Conservation (phyloP, 805 yeast genomes). For the Metschnikowia matae region DNA sequence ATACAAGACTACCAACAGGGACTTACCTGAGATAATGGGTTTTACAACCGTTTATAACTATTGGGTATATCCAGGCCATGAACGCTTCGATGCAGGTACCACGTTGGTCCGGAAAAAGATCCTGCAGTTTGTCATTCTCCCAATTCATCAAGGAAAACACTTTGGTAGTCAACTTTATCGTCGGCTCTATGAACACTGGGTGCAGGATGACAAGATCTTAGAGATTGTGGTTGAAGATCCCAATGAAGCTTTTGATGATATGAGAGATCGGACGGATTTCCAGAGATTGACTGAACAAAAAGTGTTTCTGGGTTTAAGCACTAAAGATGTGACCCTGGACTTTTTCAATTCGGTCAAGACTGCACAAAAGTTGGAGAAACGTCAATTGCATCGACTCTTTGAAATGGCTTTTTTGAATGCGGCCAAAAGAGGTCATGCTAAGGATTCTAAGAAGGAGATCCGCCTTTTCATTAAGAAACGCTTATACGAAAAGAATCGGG, state of each 20-base stretch:
- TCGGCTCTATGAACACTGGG: slow-evolving; percentile 53
- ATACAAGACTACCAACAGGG: slow-evolving; percentile 23
- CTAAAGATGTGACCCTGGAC: slow-evolving; percentile 5
- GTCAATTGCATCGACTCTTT: slow-evolving; percentile 72
- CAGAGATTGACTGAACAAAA: slow-evolving; percentile 13
- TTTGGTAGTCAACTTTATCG: slow-evolving; percentile 70
- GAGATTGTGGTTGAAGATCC: slow-evolving; percentile 95
- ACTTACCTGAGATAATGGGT: slow-evolving; percentile 56
- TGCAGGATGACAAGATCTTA: slow-evolving; percentile 44
- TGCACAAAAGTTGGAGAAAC: slow-evolving; percentile 57
- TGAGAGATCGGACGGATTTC: slow-evolving; percentile 81
- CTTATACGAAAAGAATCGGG: slow-evolving; percentile 73
- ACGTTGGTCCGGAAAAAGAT: slow-evolving; percentile 60
- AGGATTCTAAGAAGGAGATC: slow-evolving; percentile 33
- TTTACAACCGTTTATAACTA: slow-evolving; percentile 81
- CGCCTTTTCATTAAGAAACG: slow-evolving; percentile 70
- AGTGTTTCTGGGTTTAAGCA: slow-evolving; percentile 9
- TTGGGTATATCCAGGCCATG: slow-evolving; percentile 64
- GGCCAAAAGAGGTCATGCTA: slow-evolving; percentile 20
- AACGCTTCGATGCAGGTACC: slow-evolving; percentile 44
- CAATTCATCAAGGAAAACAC: slow-evolving; percentile 72
- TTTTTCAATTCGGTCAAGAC: slow-evolving; percentile 41
- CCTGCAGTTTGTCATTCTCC: slow-evolving; percentile 81
- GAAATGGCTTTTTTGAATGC: slow-evolving; percentile 67
- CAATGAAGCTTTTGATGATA: slow-evolving; percentile 83